phyloP scores from a whole-genome alignment of 2,329 filamentous ascomycete genomes.

The Fusarium sublunatum region DNA sequence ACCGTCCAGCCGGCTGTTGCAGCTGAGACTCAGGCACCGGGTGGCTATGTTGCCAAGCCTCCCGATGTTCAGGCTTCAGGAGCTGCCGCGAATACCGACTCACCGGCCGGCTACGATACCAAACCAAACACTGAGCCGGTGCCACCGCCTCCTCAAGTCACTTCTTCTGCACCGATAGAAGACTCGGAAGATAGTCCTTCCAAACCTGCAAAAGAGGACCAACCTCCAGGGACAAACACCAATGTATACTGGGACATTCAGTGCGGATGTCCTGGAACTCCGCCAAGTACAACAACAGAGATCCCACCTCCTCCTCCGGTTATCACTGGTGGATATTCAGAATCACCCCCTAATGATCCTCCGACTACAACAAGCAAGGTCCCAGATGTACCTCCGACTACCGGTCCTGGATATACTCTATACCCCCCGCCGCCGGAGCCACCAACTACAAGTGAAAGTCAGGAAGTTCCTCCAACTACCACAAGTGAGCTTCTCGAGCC shows the following conservation, averaged over 20 bases:
- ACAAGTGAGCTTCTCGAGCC: not conserved
- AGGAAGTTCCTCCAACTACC: conserved; percentile 1
- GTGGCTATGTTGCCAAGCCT: conserved; percentile 16
- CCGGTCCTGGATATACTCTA: not conserved
- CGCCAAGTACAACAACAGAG: conserved; percentile 10
- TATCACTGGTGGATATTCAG: conserved; percentile 8
- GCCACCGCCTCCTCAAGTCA: conserved; percentile 10
- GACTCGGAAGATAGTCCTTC: not conserved
- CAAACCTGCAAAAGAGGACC: not conserved
- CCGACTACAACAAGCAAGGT: conserved; percentile 1
- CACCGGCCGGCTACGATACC: not conserved
- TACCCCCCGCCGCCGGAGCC: not conserved
- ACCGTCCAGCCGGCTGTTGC: conserved; percentile 6
- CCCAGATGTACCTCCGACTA: conserved; percentile 3
- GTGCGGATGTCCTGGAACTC: conserved; percentile 15
- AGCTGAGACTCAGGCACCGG: not conserved
- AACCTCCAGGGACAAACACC: conserved; percentile 1
- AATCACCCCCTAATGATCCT: not conserved
- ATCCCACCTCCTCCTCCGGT: not conserved
- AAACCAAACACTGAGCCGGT: conserved; percentile 6
- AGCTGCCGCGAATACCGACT: not conserved
- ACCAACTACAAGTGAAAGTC: conserved; percentile 6
- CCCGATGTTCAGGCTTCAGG: conserved; percentile 12
- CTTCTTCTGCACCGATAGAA: conserved; percentile 3
- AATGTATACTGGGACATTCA: conserved; percentile 16